Conservation (phyloP, 2,329 filamentous ascomycete species). For the Phialophora macrospora region DNA sequence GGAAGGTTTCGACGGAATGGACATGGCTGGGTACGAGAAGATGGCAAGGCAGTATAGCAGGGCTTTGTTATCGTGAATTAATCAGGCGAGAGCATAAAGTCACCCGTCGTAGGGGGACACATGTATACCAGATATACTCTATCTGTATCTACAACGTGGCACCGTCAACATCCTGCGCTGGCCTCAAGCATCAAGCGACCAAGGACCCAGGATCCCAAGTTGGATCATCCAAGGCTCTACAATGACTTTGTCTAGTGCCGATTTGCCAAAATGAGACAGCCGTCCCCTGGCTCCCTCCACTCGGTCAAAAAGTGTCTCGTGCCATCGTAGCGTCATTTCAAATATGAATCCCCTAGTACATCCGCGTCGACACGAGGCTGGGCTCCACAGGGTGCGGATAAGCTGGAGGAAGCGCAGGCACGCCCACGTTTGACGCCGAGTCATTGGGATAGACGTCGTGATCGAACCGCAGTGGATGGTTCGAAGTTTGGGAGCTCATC, state of each 20-base stretch:
- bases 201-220: too few species aligned
- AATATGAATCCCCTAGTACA: neutral
- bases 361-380: constrained; percentile 16
- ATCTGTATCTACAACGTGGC: neutral
- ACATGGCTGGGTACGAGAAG: constrained; percentile 26
- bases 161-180: neutral
- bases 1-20: constrained; percentile 13
- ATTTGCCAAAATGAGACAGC: too few species aligned
- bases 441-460: constrained; percentile 15
- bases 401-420: neutral
- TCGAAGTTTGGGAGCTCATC: constrained; percentile 1
- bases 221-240: too few species aligned
- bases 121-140: too few species aligned
- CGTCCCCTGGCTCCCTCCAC: too few species aligned
- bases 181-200: too few species aligned
- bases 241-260: too few species aligned
- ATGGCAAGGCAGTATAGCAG: constrained; percentile 21
- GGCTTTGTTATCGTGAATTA: neutral
- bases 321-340: neutral
- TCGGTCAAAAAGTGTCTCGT: neutral
- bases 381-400: constrained; percentile 11
- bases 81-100: too few species aligned
- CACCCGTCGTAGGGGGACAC: too few species aligned
- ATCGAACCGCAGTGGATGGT: neutral
- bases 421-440: constrained; percentile 7